Conservation (phyloP, 139 green algal genomes). For the Desmodesmus armatus region DNA sequence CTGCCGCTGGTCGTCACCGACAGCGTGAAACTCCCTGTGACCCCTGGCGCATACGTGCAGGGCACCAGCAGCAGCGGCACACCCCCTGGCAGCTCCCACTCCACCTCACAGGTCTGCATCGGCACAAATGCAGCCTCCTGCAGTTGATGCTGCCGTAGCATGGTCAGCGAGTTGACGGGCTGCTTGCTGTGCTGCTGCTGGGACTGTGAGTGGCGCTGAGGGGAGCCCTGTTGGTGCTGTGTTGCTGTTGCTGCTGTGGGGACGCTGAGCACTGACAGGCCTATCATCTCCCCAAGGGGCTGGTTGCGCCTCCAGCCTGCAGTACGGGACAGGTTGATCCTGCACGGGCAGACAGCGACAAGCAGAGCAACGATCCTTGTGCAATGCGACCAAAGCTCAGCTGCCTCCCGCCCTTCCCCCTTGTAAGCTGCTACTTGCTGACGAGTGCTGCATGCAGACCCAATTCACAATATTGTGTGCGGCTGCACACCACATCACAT, state of each 20-base stretch:
- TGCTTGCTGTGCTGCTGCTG: conserved; percentile 4
- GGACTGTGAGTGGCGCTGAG: neutral
- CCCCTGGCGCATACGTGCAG: conserved; percentile 20
- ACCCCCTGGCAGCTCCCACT: conserved; percentile 21
- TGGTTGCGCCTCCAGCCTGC: neutral
- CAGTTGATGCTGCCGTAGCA: conserved; percentile 5
- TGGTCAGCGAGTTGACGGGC: neutral
- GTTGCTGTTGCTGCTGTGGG: neutral
- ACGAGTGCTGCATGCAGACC: neutral
- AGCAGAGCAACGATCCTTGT: neutral
- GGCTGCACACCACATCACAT: too few species aligned
- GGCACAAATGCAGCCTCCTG: conserved; percentile 23
- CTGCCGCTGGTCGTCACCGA: neutral
- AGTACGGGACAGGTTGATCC: neutral
- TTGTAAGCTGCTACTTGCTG: neutral
- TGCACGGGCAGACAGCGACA: neutral
- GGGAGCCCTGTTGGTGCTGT: neutral
- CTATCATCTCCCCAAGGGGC: conserved; percentile 7
- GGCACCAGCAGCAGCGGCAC: conserved; percentile 38
- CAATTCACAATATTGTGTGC: too few species aligned
- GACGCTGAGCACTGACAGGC: neutral
- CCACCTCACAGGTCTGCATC: neutral
- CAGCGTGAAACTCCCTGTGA: neutral
- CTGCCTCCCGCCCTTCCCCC: too few species aligned
- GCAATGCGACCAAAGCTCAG: neutral